Evolutionary conservation across 1,284 basidiomycete genomes (phyloP).

Genomic region (Caloboletus inedulis): DNA sequence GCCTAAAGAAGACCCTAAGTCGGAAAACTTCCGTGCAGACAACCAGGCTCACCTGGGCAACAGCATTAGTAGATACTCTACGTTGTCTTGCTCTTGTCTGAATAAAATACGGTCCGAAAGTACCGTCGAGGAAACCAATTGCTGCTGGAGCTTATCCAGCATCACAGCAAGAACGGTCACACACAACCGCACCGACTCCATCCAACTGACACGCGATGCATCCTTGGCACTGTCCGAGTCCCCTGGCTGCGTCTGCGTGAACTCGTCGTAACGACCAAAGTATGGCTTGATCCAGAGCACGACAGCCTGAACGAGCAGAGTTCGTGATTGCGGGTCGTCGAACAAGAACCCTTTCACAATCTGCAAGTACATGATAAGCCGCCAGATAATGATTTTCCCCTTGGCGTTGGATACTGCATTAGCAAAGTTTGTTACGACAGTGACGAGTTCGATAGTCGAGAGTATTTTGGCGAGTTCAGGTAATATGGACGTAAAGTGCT

Average conservation of each 20-base stretch:
- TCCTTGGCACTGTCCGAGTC: conserved; percentile 69
- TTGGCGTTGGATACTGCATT: conserved; percentile 78
- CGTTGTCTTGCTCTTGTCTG: conserved; percentile 87
- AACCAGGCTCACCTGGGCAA: conserved; percentile 66
- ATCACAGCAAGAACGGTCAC: conserved; percentile 86
- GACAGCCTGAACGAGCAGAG: conserved; percentile 82
- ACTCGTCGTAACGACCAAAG: conserved; percentile 90
- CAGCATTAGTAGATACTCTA: conserved; percentile 85
- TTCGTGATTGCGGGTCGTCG: conserved; percentile 76
- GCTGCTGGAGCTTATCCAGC: conserved; percentile 85
- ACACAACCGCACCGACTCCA: conserved; percentile 85
- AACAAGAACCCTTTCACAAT: conserved; percentile 88
- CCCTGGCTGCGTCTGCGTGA: conserved; percentile 54
- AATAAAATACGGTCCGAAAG: conserved; percentile 58
- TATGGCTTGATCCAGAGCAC: conserved; percentile 94
- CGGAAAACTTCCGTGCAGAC: conserved; percentile 9
- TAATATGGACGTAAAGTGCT: conserved; percentile 91
- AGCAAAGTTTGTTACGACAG: conserved; percentile 83
- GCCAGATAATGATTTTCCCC: conserved; percentile 90
- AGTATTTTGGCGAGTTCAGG: conserved; percentile 86
- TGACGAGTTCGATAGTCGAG: conserved; percentile 75
- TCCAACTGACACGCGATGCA: conserved; percentile 79
- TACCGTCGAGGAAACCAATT: conserved; percentile 67
- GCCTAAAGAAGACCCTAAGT: conserved; percentile 10
- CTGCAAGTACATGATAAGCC: conserved; percentile 90